phyloP scores from a whole-genome alignment of 768 basidiomycete genomes.

The Mycena vitilis region DNA sequence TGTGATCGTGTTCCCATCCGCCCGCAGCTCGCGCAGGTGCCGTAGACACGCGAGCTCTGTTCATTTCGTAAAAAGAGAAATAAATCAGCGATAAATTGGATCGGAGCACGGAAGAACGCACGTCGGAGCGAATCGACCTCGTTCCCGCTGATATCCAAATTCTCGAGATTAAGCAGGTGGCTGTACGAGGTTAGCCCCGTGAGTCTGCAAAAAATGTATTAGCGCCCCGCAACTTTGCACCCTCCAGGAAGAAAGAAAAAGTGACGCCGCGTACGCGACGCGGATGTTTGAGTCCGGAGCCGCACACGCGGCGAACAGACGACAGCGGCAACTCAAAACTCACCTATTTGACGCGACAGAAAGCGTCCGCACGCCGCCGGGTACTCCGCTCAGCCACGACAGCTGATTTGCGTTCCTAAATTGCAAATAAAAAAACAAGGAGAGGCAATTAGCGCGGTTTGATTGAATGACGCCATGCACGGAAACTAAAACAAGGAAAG shows the following conservation, averaged over 20 bases:
- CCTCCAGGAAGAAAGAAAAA: too few relatives aligned
- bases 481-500: not conserved
- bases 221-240: not conserved
- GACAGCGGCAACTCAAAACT: slow-evolving; percentile 39
- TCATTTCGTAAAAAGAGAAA: too few relatives aligned
- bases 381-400: slow-evolving; percentile 85
- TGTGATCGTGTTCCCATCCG: slow-evolving; percentile 86
- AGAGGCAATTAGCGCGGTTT: not conserved
- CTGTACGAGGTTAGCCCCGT: slow-evolving; percentile 89
- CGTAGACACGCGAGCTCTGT: slow-evolving; percentile 82
- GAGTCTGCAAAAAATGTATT: slow-evolving; percentile 60
- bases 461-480: not conserved
- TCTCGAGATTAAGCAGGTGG: slow-evolving; percentile 88
- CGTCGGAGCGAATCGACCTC: slow-evolving; percentile 88
- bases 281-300: too few relatives aligned
- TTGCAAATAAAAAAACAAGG: not conserved
- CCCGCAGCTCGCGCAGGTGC: slow-evolving; percentile 88
- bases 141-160: slow-evolving; percentile 91
- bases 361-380: slow-evolving; percentile 76
- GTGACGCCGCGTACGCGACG: too few relatives aligned
- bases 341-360: slow-evolving; percentile 83
- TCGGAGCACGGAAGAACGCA: slow-evolving; percentile 55
- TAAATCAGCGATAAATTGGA: too few relatives aligned
- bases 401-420: slow-evolving; percentile 71
- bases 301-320: slow-evolving; percentile 1